phyloP scores from a whole-genome alignment of 2,329 filamentous ascomycete species.

The Diaporthe ampelina region DNA sequence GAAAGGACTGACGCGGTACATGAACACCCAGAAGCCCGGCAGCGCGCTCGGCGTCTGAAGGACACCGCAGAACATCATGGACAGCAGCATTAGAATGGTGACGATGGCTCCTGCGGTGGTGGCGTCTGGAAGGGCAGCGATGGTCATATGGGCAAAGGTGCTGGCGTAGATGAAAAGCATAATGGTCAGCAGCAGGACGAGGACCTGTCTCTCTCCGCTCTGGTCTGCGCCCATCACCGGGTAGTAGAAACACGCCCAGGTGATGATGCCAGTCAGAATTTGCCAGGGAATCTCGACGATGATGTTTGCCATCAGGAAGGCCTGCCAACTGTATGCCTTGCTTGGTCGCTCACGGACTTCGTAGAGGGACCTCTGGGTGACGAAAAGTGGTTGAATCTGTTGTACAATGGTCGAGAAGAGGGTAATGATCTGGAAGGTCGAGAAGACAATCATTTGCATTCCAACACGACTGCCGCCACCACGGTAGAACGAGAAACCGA shows the following conservation, averaged over 20 bases:
- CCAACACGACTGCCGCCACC: slow-evolving; percentile 71
- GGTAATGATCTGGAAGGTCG: slow-evolving; percentile 81
- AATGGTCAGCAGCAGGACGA: slow-evolving; percentile 76
- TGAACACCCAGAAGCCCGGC: slow-evolving; percentile 83
- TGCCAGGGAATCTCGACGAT: slow-evolving; percentile 82
- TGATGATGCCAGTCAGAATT: slow-evolving; percentile 72
- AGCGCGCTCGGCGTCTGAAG: slow-evolving; percentile 70
- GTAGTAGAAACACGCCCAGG: slow-evolving; percentile 79
- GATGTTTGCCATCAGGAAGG: slow-evolving; percentile 80
- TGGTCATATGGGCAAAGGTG: slow-evolving; percentile 81
- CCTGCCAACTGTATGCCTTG: slow-evolving; percentile 82
- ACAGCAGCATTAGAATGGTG: slow-evolving; percentile 71
- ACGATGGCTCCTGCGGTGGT: slow-evolving; percentile 76
- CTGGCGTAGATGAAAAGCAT: slow-evolving; percentile 79
- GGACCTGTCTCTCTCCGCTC: slow-evolving; percentile 68
- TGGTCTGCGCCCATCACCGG: slow-evolving; percentile 63
- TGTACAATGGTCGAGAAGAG: slow-evolving; percentile 80
- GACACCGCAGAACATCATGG: slow-evolving; percentile 74
- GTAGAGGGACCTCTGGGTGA: slow-evolving; percentile 80
- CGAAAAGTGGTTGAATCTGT: slow-evolving; percentile 82
- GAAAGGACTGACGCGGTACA: slow-evolving; percentile 78
- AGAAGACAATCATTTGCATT: slow-evolving; percentile 82
- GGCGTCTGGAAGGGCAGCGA: slow-evolving; percentile 77
- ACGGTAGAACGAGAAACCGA: slow-evolving; percentile 80
- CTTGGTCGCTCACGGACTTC: slow-evolving; percentile 82